phyloP scores from a whole-genome alignment of 805 yeast genomes.

The Suhomyces canberraensis region DNA sequence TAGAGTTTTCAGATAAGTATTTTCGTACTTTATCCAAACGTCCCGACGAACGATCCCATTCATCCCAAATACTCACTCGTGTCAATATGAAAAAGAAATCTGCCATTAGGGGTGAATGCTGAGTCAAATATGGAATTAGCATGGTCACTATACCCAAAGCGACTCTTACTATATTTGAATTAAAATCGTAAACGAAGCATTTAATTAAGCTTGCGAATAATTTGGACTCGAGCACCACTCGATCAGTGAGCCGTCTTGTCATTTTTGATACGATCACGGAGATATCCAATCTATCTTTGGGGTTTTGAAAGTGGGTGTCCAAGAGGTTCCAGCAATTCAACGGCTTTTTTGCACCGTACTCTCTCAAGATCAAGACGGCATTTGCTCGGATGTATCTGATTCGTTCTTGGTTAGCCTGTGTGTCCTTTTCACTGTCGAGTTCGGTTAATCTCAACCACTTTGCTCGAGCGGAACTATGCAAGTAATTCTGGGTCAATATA shows the following conservation, averaged over 20 bases:
- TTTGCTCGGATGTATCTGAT: conserved; percentile 46
- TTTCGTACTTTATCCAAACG: background rate
- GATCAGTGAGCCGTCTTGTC: conserved; percentile 26
- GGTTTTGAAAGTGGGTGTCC: conserved; percentile 30
- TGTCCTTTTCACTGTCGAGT: conserved; percentile 14
- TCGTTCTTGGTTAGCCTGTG: conserved; percentile 47
- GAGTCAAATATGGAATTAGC: conserved; percentile 39
- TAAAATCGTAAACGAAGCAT: conserved; percentile 40
- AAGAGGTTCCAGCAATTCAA: conserved; percentile 33
- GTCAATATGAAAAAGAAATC: conserved; percentile 44
- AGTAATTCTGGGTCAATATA: conserved; percentile 18
- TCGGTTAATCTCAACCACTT: conserved; percentile 9
- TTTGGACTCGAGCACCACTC: conserved; percentile 29
- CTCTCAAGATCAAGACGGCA: conserved; percentile 36
- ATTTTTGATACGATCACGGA: conserved; percentile 36
- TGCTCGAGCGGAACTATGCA: background rate
- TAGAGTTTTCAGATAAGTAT: conserved; percentile 3
- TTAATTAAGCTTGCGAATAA: conserved; percentile 36
- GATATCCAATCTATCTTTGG: conserved; percentile 34
- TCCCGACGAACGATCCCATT: conserved; percentile 5
- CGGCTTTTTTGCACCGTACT: conserved; percentile 42
- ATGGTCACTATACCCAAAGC: conserved; percentile 29
- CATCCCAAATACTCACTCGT: conserved; percentile 32
- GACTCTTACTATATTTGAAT: conserved; percentile 37
- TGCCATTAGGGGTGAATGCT: conserved; percentile 13